Base-by-base conservation (phyloP, 495 filamentous ascomycete genomes). In the Glonium stellatum region DNA sequence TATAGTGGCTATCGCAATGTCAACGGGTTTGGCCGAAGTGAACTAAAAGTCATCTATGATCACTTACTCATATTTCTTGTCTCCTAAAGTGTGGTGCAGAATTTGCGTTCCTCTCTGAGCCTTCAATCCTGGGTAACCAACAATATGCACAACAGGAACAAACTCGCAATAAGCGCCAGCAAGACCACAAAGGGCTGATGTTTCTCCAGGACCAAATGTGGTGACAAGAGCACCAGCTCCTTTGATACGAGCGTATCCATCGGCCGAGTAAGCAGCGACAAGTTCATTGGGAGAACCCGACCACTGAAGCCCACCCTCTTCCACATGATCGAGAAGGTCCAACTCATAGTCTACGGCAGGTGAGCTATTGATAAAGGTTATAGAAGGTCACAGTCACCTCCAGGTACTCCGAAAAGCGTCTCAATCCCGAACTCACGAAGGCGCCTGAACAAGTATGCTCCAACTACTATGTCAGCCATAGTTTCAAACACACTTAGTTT, bases 111-210 rank as follows among this genome's bases (percentile, higher is more conserved):
- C 53, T 0, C 53, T 48, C 25, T 60, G 49, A 0, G 65, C 59
- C 19, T 27, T 25, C 13, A 59, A 50, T 9, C 55, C 56, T 23
- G 83, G 81, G 59, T 83, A 82, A 57, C 84, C 84, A 47, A 87
- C 84, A 57, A 86, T 84, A 60, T 87, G 84, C 23, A 83, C 73
- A 42, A 87, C 75, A 0, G 83, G 83, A 0, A 84, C 82, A 34
- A 59, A 64, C 42, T 70, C 67, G 39, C 55, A 22, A 55, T 68
- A 68, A 19, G 58, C 58, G 15, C 67, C 65, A 21, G 65, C 63
- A 61, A 63, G 68, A 44, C 55, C 65, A 44, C 62, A 61, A 51
- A 64, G 62, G 21, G 63, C 63, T 5, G 56, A 60, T 19, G 59
- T 47, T 37, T 63, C 61, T 5, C 61, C 56, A 18, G 57, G 55